These are phyloP conservation scores for Candida sp. DNA, from an alignment of 1,139 yeast species.

Conservation along the genomic window DNA sequence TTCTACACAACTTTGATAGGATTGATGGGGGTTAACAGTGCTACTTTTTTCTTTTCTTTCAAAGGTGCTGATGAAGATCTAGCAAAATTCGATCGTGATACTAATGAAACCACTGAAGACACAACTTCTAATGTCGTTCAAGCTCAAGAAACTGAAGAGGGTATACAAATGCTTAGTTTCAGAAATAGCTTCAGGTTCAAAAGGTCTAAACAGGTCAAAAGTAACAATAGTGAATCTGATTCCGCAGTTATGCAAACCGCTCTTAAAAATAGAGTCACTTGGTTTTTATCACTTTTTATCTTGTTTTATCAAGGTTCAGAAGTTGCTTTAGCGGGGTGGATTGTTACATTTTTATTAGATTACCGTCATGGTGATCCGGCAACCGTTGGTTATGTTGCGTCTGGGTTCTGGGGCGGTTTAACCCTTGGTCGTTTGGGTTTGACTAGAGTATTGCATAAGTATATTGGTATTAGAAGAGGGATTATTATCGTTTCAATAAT, in stretches of 20 bases:
- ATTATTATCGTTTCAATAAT: constrained; percentile 29
- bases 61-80: constrained; percentile 42
- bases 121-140: neutral
- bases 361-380: constrained; percentile 46
- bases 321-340: constrained; percentile 71
- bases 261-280: constrained; percentile 41
- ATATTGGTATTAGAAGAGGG: constrained; percentile 49
- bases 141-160: neutral
- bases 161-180: constrained; percentile 2
- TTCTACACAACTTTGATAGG: constrained; percentile 50
- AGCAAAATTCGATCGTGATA: constrained; percentile 27
- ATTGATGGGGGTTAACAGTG: constrained; percentile 22
- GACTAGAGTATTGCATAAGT: constrained; percentile 36
- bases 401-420: constrained; percentile 73
- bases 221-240: neutral
- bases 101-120: constrained; percentile 6
- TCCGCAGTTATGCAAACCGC: constrained; percentile 22
- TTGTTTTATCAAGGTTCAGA: constrained; percentile 69
- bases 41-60: constrained; percentile 33
- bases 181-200: constrained; percentile 1
- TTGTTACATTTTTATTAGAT: constrained; percentile 58
- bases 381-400: constrained; percentile 59
- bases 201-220: constrained; percentile 1
- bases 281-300: constrained; percentile 53
- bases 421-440: constrained; percentile 57